Base-by-base conservation (phyloP, 768 basidiomycete genomes). In the Solioccasus polychromus region DNA sequence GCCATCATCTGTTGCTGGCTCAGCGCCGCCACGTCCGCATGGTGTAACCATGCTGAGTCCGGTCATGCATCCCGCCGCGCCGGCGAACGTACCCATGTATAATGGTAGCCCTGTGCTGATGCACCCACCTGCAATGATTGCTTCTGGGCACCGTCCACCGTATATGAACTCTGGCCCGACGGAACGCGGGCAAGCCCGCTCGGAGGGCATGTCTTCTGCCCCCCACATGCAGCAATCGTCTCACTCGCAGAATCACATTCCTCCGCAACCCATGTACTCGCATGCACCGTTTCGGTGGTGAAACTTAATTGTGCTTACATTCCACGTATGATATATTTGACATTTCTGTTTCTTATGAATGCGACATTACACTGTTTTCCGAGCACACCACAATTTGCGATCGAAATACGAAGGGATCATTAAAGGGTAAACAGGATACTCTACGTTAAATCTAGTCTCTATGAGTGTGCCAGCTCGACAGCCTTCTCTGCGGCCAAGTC, bases 401-500 rank as follows among this genome's bases (percentile, higher is more conserved):
- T 26, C 15, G 41, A 50, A 20, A 45, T 35, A 39, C 17, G 31
- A 25, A 2, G 35, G 26, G 25, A 32, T 24, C 15, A 57, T 57
- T 54, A 62, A 30, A 46, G 44, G 44, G 45, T 50, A 52, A 60
- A 48, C 39, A 36, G 40, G 32, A 38, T 47, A 53, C 20, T 56
- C 54, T 51, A 59, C 47, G 18, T 45, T n/a, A 42, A 17, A 22
- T 51, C 50, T 60, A 63, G 47, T 53, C 30, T 65, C 69, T 77
- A 80, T 61, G 61, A 64, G 43, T 51, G 54, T 35, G 86, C 85
- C 38, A 90, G 66, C 66, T 85, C 69, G 37, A 86, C 89, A 35
- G 91, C 90, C 50, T 80, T 77, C 61, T 83, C 75, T 15, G 90
- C 92, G 48, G 95, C 95, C 51, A 92, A 89, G 59, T 98, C 96